Base-by-base conservation (phyloP, 352 stramenopile genomes). In the Thalassiosira mediterranea region DNA sequence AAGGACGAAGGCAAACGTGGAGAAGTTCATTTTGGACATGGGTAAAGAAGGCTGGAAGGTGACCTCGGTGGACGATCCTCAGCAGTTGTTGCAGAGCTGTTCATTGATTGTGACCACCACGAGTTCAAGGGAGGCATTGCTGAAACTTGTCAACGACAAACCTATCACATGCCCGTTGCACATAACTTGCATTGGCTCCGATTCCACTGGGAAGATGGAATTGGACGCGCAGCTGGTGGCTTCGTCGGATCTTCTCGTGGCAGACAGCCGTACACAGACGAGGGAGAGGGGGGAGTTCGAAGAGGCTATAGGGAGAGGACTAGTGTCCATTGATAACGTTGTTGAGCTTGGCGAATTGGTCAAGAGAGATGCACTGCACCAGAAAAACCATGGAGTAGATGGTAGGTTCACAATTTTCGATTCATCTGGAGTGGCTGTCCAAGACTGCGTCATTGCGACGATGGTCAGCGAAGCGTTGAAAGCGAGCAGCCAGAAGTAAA, bases 361-460 rank as follows among this genome's bases (percentile, higher is more conserved):
- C n/a, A 5, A 54, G 21, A 21, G 51, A 28, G 44, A 61, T 40
- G 42, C 73, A 40, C 64, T 81, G 31, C 71, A 83, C 60, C 32
- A 77, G 52, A 42, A 29, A 8, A 56, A 66, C 1, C 7, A 21
- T 1, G 34, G 72, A 8, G 49, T 70, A 42, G 81, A 86, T 67
- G 23, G 64, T 64, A 58, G 81, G 25, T 68, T 89, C 0, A 88
- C 81, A 17, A 85, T 91, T 40, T 88, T 91, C 42, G 84, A 91
- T 74, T 85, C 81, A 7, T 88, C 81, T 15, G 84, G 81, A 51
- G 72, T 88, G 5, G 78, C 81, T 28, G 61, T 91, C 0, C 84
- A 91, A 62, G 81, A 91, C 74, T 76, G 62, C 31, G 56, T 80
- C 0, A 72, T 84, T 62, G 76, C 76, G 29, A 62, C 26, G 26